phyloP scores from a whole-genome alignment of 441 rosid species.

The Pelargonium fulgidum region DNA sequence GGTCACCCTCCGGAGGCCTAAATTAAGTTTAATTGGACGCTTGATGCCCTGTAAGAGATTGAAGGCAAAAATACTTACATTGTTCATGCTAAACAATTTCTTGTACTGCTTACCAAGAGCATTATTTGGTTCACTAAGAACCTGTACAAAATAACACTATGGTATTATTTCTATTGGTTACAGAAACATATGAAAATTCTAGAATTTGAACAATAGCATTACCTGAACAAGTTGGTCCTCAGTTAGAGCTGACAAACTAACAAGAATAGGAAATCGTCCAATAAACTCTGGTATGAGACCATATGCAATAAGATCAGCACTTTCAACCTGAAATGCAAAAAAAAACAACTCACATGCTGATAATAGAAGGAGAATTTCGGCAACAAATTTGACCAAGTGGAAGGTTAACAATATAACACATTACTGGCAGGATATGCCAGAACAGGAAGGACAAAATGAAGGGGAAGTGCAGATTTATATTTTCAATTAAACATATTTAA shows the following conservation, averaged over 20 bases:
- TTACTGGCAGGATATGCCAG: not conserved
- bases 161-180: slow-evolving; percentile 4
- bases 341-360: slow-evolving; percentile 13
- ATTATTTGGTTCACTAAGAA: slow-evolving; percentile 81
- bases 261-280: slow-evolving; percentile 87
- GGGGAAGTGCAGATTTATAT: not conserved
- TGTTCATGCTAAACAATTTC: slow-evolving; percentile 85
- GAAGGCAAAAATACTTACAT: slow-evolving; percentile 37
- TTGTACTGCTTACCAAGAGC: slow-evolving; percentile 93
- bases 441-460: not conserved
- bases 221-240: slow-evolving; percentile 89
- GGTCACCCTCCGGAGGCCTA: not conserved
- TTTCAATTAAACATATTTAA: slow-evolving; percentile 10
- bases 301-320: slow-evolving; percentile 86
- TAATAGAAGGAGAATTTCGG: slow-evolving; percentile 4
- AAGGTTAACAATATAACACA: not conserved
- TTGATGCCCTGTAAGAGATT: not conserved
- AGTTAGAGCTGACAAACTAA: slow-evolving; percentile 77
- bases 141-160: slow-evolving; percentile 34
- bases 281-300: slow-evolving; percentile 97
- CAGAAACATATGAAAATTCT: not conserved
- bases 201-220: slow-evolving; percentile 7
- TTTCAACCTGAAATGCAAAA: slow-evolving; percentile 62
- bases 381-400: not conserved
- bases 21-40: slow-evolving; percentile 3